Conservation (phyloP, 345 rosid genomes). For the Populus tremula region DNA sequence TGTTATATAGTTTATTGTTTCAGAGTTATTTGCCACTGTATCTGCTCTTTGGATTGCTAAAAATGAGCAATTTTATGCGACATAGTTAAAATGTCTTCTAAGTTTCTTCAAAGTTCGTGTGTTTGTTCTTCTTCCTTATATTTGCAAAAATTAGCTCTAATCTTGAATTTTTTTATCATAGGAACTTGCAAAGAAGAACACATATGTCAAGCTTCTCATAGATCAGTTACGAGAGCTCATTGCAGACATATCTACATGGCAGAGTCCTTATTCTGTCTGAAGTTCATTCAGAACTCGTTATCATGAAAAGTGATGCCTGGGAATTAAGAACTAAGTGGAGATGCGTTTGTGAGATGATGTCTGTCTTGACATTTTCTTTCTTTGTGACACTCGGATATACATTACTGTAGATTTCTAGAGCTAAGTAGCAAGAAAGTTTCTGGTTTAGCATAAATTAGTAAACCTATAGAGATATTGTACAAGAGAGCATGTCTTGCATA, state of each 20-base stretch:
- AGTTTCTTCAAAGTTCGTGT: not conserved
- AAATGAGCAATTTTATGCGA: not conserved
- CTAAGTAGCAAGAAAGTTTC: not conserved
- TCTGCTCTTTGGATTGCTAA: not conserved
- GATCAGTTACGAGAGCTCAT: constrained; percentile 76
- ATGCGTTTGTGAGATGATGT: not conserved
- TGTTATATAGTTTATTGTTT: not conserved
- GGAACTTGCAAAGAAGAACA: constrained; percentile 84
- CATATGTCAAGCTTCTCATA: constrained; percentile 64
- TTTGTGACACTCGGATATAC: not conserved
- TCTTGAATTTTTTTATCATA: constrained; percentile 19
- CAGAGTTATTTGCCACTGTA: no score
- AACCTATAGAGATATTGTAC: not conserved
- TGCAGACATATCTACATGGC: constrained; percentile 80
- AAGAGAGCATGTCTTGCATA: constrained; percentile 7
- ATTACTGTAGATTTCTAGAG: not conserved
- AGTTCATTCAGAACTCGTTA: not conserved
- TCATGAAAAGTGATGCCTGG: not conserved
- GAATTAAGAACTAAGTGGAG: not conserved
- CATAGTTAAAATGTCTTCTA: not conserved
- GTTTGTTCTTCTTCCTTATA: not conserved
- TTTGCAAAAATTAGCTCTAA: not conserved
- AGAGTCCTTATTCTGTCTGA: constrained; percentile 69
- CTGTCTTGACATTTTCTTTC: constrained; percentile 3
- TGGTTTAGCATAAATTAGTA: not conserved